A percentile compares a stretch with the other conserved stretches of the same genome.
phyloP scores from a whole-genome alignment of 352 stramenopile species.

The Phytophthora crassamura region DNA sequence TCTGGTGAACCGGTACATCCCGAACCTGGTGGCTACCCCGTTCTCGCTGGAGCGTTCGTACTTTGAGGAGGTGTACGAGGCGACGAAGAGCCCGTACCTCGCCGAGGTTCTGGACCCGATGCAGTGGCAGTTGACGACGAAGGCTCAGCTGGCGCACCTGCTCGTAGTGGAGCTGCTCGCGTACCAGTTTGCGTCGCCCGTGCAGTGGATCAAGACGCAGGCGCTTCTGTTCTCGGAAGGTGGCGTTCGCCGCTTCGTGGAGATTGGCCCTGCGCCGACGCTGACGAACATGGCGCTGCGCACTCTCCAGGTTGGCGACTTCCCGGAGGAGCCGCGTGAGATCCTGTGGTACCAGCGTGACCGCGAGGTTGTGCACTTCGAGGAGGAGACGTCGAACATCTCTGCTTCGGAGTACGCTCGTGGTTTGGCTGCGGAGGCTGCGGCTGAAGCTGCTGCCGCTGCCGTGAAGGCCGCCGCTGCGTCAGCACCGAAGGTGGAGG shows the following conservation, averaged over 20 bases:
- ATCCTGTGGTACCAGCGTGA: conserved; percentile 89
- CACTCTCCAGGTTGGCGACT: conserved; percentile 76
- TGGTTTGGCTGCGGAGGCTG: conserved; percentile 73
- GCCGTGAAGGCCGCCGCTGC: conserved; percentile 59
- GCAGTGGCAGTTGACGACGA: conserved; percentile 75
- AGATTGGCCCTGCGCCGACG: conserved; percentile 85
- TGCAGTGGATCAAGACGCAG: conserved; percentile 92
- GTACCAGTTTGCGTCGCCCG: conserved; percentile 90
- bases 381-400: conserved; percentile 66
- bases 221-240: conserved; percentile 69
- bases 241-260: conserved; percentile 75
- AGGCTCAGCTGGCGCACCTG: conserved; percentile 72
- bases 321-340: conserved; percentile 58
- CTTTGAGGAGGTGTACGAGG: conserved; percentile 74
- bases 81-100: conserved; percentile 76
- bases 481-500: conserved; percentile 36
- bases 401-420: conserved; percentile 74
- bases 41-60: conserved; percentile 84
- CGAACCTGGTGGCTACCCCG: conserved; percentile 83
- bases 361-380: conserved; percentile 81
- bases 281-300: conserved; percentile 87
- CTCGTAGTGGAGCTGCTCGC: conserved; percentile 88
- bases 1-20: conserved; percentile 85
- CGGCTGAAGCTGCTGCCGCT: conserved; percentile 60
- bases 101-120: conserved; percentile 69